Percentiles rank a stretch among this genome's conserved stretches.
These are phyloP conservation scores for Corylus americana DNA, from an alignment of 306 rosid genomes.

Conservation along the genomic window DNA sequence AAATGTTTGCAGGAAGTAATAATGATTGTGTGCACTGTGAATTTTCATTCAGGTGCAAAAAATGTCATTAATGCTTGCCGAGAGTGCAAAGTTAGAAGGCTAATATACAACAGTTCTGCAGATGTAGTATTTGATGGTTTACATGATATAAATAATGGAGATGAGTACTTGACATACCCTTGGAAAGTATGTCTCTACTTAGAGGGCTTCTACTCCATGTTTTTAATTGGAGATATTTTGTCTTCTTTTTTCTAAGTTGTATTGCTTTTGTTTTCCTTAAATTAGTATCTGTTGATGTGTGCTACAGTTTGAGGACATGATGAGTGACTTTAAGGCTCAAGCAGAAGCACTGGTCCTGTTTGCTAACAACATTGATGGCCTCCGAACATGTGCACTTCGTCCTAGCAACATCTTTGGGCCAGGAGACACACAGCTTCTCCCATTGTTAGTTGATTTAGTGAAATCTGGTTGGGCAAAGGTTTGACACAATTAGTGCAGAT, in stretches of 20 bases:
- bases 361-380: conserved; percentile 75
- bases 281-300: conserved; percentile 22
- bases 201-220: conserved; percentile 21
- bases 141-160: conserved; percentile 52
- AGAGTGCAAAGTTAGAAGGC: conserved; percentile 71
- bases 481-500: conserved; percentile 16
- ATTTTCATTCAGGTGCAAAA: conserved; percentile 69
- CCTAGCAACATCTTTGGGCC: conserved; percentile 90
- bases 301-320: conserved; percentile 59
- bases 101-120: conserved; percentile 80
- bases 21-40: conserved; percentile 21
- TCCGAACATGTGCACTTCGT: conserved; percentile 87
- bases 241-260: conserved; percentile 24
- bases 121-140: conserved; percentile 75
- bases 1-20: conserved; percentile 13
- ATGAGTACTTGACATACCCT: conserved; percentile 59
- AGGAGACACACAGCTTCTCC: conserved; percentile 64
- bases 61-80: conserved; percentile 80
- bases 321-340: conserved; percentile 81
- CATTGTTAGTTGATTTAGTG: conserved; percentile 57
- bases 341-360: conserved; percentile 75
- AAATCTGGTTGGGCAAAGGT: conserved; percentile 79
- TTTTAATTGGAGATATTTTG: conserved; percentile 14
- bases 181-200: conserved; percentile 60
- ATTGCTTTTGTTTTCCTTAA: conserved; percentile 3